phyloP scores from a whole-genome alignment of 345 rosid genomes.

The Citropsis articulata region DNA sequence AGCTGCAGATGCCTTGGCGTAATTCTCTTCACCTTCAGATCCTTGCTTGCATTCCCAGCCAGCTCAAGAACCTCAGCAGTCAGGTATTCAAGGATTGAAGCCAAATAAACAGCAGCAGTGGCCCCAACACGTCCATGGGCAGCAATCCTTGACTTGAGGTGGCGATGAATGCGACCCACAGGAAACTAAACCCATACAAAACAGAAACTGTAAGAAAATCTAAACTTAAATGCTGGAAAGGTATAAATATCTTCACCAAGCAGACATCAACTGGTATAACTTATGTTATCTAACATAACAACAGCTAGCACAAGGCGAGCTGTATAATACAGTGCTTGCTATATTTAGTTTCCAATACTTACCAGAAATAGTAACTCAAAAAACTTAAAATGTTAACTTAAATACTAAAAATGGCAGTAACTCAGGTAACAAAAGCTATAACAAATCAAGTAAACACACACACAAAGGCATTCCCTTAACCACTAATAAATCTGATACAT shows the following conservation, averaged over 20 bases:
- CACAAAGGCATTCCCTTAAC: not conserved
- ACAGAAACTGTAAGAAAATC: not conserved
- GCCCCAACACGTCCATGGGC: slow-evolving; percentile 79
- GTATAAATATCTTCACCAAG: not conserved
- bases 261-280: not conserved
- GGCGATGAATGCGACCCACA: slow-evolving; percentile 78
- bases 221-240: not conserved
- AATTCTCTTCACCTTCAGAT: slow-evolving; percentile 74
- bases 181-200: slow-evolving; percentile 43
- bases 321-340: no score
- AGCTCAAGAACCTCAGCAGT: slow-evolving; percentile 80
- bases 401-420: not conserved
- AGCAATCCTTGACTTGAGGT: slow-evolving; percentile 51
- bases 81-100: slow-evolving; percentile 67
- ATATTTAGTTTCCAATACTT: no score
- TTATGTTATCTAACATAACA: not conserved
- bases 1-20: slow-evolving; percentile 55
- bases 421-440: not conserved
- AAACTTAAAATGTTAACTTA: not conserved
- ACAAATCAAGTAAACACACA: not conserved
- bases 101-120: slow-evolving; percentile 69
- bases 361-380: no score
- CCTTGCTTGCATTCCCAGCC: slow-evolving; percentile 76
- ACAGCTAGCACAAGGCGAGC: not conserved
- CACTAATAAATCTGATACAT: not conserved